A percentile compares a stretch with the other conserved stretches of the same genome.
Evolutionary conservation across 805 yeast species (phyloP).

Genomic region (Lipomyces starkeyi): DNA sequence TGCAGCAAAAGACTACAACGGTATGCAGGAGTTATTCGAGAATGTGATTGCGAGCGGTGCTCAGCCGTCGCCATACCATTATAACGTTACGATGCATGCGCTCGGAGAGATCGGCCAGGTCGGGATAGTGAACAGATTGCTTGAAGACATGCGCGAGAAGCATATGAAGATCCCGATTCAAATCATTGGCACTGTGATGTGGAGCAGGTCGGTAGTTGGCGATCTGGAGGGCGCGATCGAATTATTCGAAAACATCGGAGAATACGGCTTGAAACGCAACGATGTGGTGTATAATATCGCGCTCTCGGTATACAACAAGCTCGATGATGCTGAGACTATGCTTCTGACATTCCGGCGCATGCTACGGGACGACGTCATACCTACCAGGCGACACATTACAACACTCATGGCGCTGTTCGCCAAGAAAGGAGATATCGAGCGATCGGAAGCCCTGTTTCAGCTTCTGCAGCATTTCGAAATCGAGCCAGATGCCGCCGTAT

Average conservation of each 20-base stretch:
- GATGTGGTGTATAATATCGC: slow-evolving; percentile 25
- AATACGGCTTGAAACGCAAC: slow-evolving; percentile 21
- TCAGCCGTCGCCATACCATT: slow-evolving; percentile 24
- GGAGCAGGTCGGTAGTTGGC: slow-evolving; percentile 25
- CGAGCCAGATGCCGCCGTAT: slow-evolving; percentile 25
- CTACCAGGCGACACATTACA: slow-evolving; percentile 23
- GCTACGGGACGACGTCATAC: slow-evolving; percentile 17
- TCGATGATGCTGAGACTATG: slow-evolving; percentile 22
- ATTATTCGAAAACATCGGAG: slow-evolving; percentile 19
- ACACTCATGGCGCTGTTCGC: slow-evolving; percentile 32
- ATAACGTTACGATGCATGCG: slow-evolving; percentile 30
- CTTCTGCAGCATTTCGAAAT: slow-evolving; percentile 14
- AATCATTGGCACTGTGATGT: slow-evolving; percentile 22
- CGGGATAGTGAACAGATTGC: slow-evolving; percentile 24
- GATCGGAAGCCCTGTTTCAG: slow-evolving; percentile 22
- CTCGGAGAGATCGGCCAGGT: slow-evolving; percentile 29
- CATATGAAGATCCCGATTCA: slow-evolving; percentile 9
- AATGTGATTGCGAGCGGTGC: slow-evolving; percentile 11
- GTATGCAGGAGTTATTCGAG: slow-evolving; percentile 32
- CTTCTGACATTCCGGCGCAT: slow-evolving; percentile 22
- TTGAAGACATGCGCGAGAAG: slow-evolving; percentile 19
- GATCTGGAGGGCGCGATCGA: slow-evolving; percentile 27
- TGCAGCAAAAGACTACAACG: slow-evolving; percentile 19
- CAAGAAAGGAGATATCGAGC: slow-evolving; percentile 17
- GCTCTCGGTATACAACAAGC: slow-evolving; percentile 24